Evolutionary conservation across 2,329 filamentous ascomycete species (phyloP).

Genomic region (Neofusicoccum laricinum): DNA sequence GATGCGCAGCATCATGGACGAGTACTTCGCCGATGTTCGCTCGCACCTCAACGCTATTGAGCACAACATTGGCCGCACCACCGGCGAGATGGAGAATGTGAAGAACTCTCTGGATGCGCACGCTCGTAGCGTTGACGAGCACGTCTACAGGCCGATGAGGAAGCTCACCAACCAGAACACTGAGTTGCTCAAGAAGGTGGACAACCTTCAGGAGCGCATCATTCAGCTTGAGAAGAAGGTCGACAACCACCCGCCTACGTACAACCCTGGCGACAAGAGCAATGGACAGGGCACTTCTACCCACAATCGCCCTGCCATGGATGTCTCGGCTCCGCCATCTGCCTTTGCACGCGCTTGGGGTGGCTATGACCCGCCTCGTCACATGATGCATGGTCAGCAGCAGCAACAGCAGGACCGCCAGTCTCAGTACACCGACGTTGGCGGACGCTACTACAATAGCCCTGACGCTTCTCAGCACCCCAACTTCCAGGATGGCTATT

Average conservation of each 20-base stretch:
- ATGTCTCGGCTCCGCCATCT: not conserved
- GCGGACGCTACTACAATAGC: slow-evolving; percentile 10
- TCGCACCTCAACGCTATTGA: slow-evolving; percentile 24
- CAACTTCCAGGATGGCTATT: not conserved
- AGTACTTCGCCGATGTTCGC: slow-evolving; percentile 27
- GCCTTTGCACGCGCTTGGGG: not conserved
- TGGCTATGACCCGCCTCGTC: not conserved
- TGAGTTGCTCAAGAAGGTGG: slow-evolving; percentile 26
- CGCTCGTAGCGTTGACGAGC: slow-evolving; percentile 23
- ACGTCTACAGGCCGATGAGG: slow-evolving; percentile 25
- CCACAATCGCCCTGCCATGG: not conserved
- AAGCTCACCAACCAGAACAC: slow-evolving; percentile 26
- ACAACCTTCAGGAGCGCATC: slow-evolving; percentile 27
- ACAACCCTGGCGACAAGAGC: not conserved
- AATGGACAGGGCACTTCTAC: not conserved
- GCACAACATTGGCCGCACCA: slow-evolving; percentile 23
- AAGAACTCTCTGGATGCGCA: slow-evolving; percentile 20
- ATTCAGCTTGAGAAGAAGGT: slow-evolving; percentile 20
- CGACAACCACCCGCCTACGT: not conserved
- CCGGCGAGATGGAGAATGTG: slow-evolving; percentile 23
- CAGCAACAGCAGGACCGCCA: not conserved
- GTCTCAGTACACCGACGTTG: not conserved
- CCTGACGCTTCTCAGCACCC: not conserved
- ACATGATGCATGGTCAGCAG: not conserved
- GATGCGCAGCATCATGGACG: slow-evolving; percentile 20